Evolutionary conservation across 495 filamentous ascomycete species (phyloP), one percentile per base, ranked within the genome.

Genomic region (Pyronema domesticum): DNA sequence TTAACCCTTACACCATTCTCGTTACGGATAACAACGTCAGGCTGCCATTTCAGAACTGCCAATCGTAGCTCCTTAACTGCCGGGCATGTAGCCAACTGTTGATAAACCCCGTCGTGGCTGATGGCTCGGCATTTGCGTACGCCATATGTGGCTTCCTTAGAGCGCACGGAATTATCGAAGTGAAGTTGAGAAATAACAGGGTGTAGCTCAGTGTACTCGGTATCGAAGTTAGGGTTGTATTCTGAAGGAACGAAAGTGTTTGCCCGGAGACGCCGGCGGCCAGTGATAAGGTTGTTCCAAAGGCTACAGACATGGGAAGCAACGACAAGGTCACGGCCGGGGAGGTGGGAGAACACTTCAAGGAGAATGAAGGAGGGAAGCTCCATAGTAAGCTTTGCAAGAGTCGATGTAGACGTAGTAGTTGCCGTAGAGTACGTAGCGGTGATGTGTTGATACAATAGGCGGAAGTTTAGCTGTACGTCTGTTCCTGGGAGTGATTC

Each of bases 361-460:
- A 56, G 57, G 30, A 61, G 59, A 43, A 61, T 51, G 53, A 59
- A 61, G 8, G 47, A 19, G 14, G 59, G 59, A 33, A 61, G 48
- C 17, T 51, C 45, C 23, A 30, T 30, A 30, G 23, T 30, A 5
- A 5, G 23, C 1, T 1, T 30, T 30, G 23, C 23, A 30, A 30
- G 23, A 30, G 23, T 30, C 23, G 23, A 30, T 1, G 23, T 2
- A 5, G 1, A 30, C 5, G 23, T 30, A 2, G 23, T 30, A 30
- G 23, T 30, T 30, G 1, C 23, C 23, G 23, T 30, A 5, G 23
- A 30, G 23, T 30, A 30, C 23, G 5, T 30, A 30, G 23, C 5
- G 2, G 23, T 30, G 5, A 30, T 30, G 23, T 30, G 23, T 30
- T 30, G 23, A 30, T 30, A 30, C 5, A 30, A 30, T 30, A 30